Base-by-base conservation (phyloP, 73 alveolate genomes). In the Uronychia binucleata region DNA sequence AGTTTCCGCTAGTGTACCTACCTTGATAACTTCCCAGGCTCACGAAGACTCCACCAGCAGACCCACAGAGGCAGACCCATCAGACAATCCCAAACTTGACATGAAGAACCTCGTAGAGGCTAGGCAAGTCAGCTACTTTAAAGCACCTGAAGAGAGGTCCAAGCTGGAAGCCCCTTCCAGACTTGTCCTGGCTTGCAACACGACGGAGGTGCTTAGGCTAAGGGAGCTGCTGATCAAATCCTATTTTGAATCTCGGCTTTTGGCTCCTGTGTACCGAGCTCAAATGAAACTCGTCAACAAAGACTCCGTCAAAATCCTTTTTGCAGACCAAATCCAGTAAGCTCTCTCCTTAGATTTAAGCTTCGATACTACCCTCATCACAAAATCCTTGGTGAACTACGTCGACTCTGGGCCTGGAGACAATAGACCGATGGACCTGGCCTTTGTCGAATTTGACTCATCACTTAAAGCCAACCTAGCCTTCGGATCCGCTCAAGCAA, bases 401-500 rank as follows among this genome's bases (percentile, higher is more conserved):
- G 32, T 85, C 28, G 91, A 85, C 57, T 30, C 13, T 57, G 77
- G 77, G 28, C 85, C 76, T 77, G 91, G 91, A n/a, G 77, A 26
- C 30, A 77, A 77, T 32, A 13, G 28, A 26, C 81, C 75, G 1
- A 34, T 85, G 33, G 91, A 85, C 58, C 33, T 85, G 28, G 76
- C 91, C 0, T 85, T 85, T 31, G 77, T 77, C 58, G 91, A 85
- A 31, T 85, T 85, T 57, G 91, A 85, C 59, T 34, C 57, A 25
- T 8, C 84, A 13, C 57, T 85, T 30, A 85, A 77, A 57, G 79
- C 91, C 0, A 85, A 29, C 57, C 46, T 85, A 26, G 81, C 75
- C 59, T 85, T 85, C 74, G 28, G 82, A 13, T 30, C 80, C 29
- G 86, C 35, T 31, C 26, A 77, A 29, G 81, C 67, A 11, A 19